A percentile compares a stretch with the other conserved stretches of the same genome.
phyloP scores from a whole-genome alignment of 345 rosid genomes.

The Xanthoceras sorbifolium region DNA sequence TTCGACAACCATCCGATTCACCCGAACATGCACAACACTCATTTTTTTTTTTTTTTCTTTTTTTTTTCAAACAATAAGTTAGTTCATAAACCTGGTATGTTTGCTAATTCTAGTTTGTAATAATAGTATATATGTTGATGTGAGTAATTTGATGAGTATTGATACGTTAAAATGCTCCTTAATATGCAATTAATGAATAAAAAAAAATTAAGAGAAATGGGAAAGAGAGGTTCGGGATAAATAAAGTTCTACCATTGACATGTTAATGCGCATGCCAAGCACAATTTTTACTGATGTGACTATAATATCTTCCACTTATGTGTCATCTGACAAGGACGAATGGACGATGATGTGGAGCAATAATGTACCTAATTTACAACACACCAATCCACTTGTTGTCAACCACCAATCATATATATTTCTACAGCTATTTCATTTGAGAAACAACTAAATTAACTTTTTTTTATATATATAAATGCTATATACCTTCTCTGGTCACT shows the following conservation, averaged over 20 bases:
- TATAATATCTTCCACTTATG: background rate
- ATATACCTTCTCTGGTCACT: background rate
- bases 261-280: too few relatives aligned
- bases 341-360: background rate
- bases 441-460: background rate
- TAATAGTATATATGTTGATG: too few relatives aligned
- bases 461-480: background rate
- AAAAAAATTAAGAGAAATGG: too few relatives aligned
- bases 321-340: background rate
- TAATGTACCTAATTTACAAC: background rate
- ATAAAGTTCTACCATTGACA: too few relatives aligned
- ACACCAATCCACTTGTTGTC: background rate
- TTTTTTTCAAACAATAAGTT: too few relatives aligned
- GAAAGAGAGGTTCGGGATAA: too few relatives aligned
- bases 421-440: background rate
- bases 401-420: background rate
- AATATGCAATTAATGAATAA: too few relatives aligned
- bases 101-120: too few relatives aligned
- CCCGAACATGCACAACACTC: slow-evolving; percentile 14
- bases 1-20: slow-evolving; percentile 27
- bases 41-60: background rate
- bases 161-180: too few relatives aligned
- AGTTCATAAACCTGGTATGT: too few relatives aligned
- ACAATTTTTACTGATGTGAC: background rate
- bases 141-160: too few relatives aligned